A percentile compares a stretch with the other conserved stretches of the same genome.
phyloP scores from a whole-genome alignment of 129 eudicot genomes.

The Calendula officinalis region DNA sequence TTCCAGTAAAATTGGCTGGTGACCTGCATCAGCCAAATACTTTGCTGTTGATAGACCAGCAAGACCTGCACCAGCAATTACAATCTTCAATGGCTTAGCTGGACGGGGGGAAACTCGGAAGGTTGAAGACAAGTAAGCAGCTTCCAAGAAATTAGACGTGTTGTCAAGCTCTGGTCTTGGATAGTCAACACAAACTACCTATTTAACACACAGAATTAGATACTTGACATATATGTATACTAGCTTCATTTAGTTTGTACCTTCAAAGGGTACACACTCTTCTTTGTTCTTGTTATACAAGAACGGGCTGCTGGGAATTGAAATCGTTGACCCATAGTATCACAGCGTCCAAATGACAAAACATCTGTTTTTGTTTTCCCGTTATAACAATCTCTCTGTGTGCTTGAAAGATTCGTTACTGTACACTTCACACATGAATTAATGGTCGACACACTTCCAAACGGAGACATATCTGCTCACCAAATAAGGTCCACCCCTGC shows the following conservation, averaged over 20 bases:
- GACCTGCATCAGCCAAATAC: slow-evolving; percentile 97
- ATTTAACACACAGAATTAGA: background rate
- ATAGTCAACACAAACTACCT: slow-evolving; percentile 90
- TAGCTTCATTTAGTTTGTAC: slow-evolving; percentile 22
- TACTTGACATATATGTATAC: too few relatives aligned
- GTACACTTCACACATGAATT: slow-evolving; percentile 39
- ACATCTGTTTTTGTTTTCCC: slow-evolving; percentile 20
- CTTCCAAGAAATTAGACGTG: slow-evolving; percentile 81
- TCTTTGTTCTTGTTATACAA: slow-evolving; percentile 31
- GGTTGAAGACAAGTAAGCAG: slow-evolving; percentile 80
- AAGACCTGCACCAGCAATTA: slow-evolving; percentile 97
- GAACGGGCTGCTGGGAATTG: slow-evolving; percentile 34
- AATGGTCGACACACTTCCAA: slow-evolving; percentile 62
- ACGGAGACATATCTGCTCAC: slow-evolving; percentile 46
- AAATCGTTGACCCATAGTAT: slow-evolving; percentile 37
- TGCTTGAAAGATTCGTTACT: slow-evolving; percentile 32
- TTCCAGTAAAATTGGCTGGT: slow-evolving; percentile 84
- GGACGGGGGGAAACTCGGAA: slow-evolving; percentile 72
- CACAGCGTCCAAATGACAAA: slow-evolving; percentile 41
- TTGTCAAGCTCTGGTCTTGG: slow-evolving; percentile 96
- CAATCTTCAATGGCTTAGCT: slow-evolving; percentile 64
- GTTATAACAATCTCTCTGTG: slow-evolving; percentile 25
- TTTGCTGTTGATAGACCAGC: slow-evolving; percentile 97
- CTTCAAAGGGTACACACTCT: slow-evolving; percentile 42
- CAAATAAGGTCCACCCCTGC: background rate